These are phyloP conservation scores for Populus hybrid DNA, from an alignment of 441 rosid genomes.

Conservation along the genomic window DNA sequence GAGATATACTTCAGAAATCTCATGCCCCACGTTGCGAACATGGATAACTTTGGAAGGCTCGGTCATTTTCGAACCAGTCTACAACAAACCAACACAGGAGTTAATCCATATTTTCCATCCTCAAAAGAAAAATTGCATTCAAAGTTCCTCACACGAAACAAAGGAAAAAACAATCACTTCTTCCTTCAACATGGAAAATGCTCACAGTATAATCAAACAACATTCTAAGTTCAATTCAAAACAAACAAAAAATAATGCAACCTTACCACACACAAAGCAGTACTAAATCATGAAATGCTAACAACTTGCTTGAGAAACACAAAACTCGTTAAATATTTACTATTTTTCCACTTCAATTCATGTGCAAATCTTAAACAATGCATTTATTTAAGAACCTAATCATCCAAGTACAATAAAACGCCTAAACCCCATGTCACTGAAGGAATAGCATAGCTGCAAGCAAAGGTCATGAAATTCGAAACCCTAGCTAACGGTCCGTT, in stretches of 20 bases:
- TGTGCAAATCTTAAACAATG: background rate
- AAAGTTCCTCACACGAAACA: background rate
- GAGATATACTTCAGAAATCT: slow-evolving; percentile 83
- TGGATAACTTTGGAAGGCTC: slow-evolving; percentile 98
- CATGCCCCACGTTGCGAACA: slow-evolving; percentile 97
- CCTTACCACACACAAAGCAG: background rate
- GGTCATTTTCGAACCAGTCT: slow-evolving; percentile 51
- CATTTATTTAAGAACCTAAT: background rate
- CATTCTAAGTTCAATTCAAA: background rate
- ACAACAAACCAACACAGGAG: slow-evolving; percentile 17
- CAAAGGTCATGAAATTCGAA: slow-evolving; percentile 10
- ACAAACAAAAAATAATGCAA: background rate
- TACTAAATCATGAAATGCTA: background rate
- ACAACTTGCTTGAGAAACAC: background rate
- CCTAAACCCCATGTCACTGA: background rate
- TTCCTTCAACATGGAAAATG: background rate
- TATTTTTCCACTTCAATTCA: background rate
- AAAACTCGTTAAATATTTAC: background rate
- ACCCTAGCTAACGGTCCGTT: slow-evolving; percentile 11
- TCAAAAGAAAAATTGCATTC: background rate
- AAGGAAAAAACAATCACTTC: background rate
- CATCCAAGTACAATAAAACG: background rate
- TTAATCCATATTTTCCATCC: slow-evolving; percentile 6
- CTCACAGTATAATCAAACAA: background rate
- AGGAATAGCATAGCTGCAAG: background rate